Base-by-base conservation (phyloP, 2,329 filamentous ascomycete genomes). In the Aspergillus pseudoviridinutans region DNA sequence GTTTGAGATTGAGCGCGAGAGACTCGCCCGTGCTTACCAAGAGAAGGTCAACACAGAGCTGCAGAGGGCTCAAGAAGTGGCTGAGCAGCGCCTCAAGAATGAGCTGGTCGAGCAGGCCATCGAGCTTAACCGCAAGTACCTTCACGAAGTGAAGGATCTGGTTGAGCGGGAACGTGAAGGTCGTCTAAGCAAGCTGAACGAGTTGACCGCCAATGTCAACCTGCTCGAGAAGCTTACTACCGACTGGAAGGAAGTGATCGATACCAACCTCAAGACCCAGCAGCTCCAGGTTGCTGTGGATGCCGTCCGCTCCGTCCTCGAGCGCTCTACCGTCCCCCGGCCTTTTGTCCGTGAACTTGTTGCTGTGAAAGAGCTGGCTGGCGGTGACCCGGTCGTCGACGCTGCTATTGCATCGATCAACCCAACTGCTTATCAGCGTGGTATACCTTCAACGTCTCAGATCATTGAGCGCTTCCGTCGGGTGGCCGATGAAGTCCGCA, bases 351-450 rank as follows among this genome's bases (percentile, higher is more conserved):
- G 88, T 61, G 94, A 99, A 79, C 86, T 99, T 14, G 91, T 96
- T 22, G 94, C 94, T 3, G 84, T 99, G 55, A 96, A 96, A 79
- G 92, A 97, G 75, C 90, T 96, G 65, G 91, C 91, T 3, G 83
- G 84, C 29, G 89, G 91, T 53, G 90, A 96, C 72, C 80, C 90
- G 1, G 89, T 97, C 5, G 91, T 99, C 59, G 88, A 91, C 66
- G 93, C 93, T 3, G 94, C 94, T 58, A 96, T 99, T 68, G 89
- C 90, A n/a, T 96, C 92, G 29, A 96, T 99, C 76, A 95, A 95
- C 80, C 94, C 94, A 3, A 80, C 84, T 10, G 91, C 94, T 22
- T 99, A 99, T 80, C 94, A 97, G 78, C 88, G 88, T 56, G 94
- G 94, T 58, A 87, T 99, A 57, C 87, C 92, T 25, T 91, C 89